A percentile compares a stretch with the other conserved stretches of the same genome.
Conservation (phyloP, 371 early-diverging fungal species). For the Parasitella parasitica region DNA sequence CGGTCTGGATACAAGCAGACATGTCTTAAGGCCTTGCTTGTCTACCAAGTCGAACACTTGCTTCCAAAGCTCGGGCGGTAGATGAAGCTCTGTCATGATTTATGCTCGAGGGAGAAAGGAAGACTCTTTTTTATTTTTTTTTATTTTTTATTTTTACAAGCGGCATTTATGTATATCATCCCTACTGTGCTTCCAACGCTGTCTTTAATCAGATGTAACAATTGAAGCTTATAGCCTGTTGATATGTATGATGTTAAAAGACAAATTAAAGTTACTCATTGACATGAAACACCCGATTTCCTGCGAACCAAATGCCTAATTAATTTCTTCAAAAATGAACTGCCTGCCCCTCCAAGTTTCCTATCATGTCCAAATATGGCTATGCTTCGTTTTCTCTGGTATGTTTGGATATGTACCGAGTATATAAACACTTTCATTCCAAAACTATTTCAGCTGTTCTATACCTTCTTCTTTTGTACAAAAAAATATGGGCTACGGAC, state of each 20-base stretch:
- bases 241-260: no score
- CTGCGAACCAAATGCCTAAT: not conserved
- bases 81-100: not conserved
- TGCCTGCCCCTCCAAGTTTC: not conserved
- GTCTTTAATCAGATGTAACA: no score
- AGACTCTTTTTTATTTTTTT: no score
- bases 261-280: not conserved
- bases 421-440: not conserved
- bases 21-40: not conserved
- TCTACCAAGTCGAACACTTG: not conserved
- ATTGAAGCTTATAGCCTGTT: no score
- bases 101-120: not conserved
- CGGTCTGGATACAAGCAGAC: not conserved
- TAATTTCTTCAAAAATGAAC: not conserved
- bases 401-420: constrained; percentile 11
- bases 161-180: no score
- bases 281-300: not conserved
- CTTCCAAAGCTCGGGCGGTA: not conserved
- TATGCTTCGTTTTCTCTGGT: not conserved
- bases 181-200: no score
- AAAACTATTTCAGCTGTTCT: not conserved
- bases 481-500: constrained; percentile 5
- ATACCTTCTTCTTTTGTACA: not conserved
- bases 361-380: constrained; percentile 1
- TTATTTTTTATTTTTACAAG: no score